phyloP scores from a whole-genome alignment of 345 rosid genomes.

The Pistacia integerrima region DNA sequence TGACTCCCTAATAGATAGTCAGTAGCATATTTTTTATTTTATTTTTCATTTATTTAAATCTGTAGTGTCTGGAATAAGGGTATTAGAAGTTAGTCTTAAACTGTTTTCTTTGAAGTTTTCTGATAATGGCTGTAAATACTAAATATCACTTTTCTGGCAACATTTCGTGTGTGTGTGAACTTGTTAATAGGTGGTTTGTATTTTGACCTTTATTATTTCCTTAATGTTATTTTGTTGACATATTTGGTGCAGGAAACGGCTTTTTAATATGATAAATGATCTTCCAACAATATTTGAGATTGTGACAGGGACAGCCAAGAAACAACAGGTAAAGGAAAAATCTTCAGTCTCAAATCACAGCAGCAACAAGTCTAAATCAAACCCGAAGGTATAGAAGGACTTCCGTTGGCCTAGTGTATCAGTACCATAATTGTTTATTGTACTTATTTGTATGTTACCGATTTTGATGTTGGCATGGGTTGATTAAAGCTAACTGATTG shows the following conservation, averaged over 20 bases:
- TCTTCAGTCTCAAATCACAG: conserved; percentile 66
- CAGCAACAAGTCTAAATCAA: conserved; percentile 71
- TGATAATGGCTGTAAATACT: background rate
- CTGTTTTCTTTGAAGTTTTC: background rate
- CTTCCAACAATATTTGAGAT: conserved; percentile 86
- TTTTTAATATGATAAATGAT: conserved; percentile 82
- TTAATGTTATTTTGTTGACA: conserved; percentile 11
- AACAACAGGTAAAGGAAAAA: conserved; percentile 58
- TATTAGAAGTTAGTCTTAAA: conserved; percentile 2
- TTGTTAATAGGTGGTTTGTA: background rate
- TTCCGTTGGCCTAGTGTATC: background rate
- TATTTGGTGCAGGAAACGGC: conserved; percentile 66
- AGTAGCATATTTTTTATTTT: background rate
- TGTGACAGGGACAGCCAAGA: conserved; percentile 68
- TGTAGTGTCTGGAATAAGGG: background rate
- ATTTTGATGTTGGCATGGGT: background rate
- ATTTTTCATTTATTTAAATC: background rate
- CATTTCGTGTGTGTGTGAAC: background rate
- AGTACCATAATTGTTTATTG: background rate
- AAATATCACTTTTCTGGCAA: background rate
- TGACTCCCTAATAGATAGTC: background rate
- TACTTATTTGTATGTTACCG: background rate
- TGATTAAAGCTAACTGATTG: background rate
- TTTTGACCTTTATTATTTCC: background rate
- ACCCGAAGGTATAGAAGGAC: conserved; percentile 54